These are phyloP conservation scores for Arctium minus DNA, from an alignment of 129 eudicot genomes.

Conservation along the genomic window DNA sequence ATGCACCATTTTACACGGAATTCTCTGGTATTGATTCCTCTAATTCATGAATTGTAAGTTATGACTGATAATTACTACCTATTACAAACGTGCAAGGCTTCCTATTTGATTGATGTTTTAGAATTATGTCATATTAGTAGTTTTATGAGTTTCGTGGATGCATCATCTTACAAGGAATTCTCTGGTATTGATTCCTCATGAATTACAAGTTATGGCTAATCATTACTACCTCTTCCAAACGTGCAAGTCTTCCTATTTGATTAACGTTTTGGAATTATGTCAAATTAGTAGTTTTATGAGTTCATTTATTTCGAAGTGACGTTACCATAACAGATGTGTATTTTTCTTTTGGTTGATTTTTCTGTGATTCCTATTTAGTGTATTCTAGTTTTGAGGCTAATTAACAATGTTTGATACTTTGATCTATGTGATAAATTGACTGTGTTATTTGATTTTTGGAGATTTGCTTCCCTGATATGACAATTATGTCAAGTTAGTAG, in stretches of 20 bases:
- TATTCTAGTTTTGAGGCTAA: too few species aligned
- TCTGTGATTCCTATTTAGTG: too few species aligned
- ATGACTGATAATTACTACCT: not conserved
- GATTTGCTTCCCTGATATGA: too few species aligned
- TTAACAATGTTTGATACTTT: too few species aligned
- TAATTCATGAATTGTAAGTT: slow-evolving; percentile 5
- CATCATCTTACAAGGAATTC: not conserved
- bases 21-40: not conserved
- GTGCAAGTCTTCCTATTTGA: not conserved
- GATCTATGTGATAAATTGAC: too few species aligned
- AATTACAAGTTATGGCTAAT: not conserved
- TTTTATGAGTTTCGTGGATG: not conserved
- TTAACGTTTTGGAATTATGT: not conserved
- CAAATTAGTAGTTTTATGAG: not conserved
- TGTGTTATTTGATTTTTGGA: not conserved
- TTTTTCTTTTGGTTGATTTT: not conserved
- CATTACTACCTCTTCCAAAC: not conserved
- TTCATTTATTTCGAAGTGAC: not conserved
- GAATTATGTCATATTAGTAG: not conserved
- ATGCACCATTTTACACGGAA: not conserved
- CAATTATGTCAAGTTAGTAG: not conserved
- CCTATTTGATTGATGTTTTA: not conserved
- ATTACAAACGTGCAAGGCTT: not conserved
- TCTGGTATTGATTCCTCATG: not conserved
- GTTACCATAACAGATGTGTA: not conserved